Evolutionary conservation across 176 grass and related monocot genomes (phyloP).

Genomic region (Oryza meridionalis): DNA sequence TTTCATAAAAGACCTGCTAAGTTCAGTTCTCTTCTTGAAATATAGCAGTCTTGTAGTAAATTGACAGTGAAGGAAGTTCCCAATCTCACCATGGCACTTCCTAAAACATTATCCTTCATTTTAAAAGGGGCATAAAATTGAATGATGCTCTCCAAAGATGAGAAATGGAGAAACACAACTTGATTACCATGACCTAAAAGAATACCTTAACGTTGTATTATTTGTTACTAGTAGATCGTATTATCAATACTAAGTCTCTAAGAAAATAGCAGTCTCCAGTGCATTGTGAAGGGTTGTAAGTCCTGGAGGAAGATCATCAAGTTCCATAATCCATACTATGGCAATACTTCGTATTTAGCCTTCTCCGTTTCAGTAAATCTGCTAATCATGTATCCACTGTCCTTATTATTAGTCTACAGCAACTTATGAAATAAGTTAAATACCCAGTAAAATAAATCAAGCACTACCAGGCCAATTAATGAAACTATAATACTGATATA

Average conservation of each 20-base stretch:
- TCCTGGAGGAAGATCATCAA: not conserved
- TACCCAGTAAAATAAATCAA: not conserved
- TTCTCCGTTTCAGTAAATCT: not conserved
- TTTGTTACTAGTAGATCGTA: constrained; percentile 21
- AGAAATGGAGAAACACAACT: not conserved
- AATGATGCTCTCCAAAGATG: not conserved
- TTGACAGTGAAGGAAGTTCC: not conserved
- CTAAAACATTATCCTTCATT: not conserved
- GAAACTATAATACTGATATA: not conserved
- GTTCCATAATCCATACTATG: not conserved
- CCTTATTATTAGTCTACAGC: not conserved
- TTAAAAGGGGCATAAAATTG: not conserved
- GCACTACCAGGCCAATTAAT: not conserved
- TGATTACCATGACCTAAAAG: not conserved
- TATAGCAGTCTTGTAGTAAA: not conserved
- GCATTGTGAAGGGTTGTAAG: not conserved
- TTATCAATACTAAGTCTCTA: not conserved
- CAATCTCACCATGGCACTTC: not conserved
- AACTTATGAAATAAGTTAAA: not conserved
- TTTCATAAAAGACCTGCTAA: not conserved
- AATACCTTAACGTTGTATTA: not conserved
- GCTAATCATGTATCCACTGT: constrained; percentile 8
- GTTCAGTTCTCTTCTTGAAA: not conserved
- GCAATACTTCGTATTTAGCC: not conserved
- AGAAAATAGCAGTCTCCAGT: not conserved